phyloP scores from a whole-genome alignment of 768 basidiomycete genomes.

The Lentinula boryana region DNA sequence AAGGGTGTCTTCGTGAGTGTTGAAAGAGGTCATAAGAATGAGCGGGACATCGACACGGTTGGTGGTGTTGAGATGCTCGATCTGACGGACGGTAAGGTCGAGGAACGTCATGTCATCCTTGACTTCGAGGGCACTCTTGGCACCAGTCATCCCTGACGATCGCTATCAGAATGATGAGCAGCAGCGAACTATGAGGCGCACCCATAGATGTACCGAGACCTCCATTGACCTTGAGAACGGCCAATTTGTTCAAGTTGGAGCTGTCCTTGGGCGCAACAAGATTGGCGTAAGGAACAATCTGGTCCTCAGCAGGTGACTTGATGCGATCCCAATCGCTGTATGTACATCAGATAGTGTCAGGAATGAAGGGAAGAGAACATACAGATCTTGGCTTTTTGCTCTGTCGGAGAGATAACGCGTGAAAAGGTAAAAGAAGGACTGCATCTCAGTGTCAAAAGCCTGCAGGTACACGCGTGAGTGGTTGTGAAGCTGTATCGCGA shows the following conservation, averaged over 20 bases:
- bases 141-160: conserved; percentile 70
- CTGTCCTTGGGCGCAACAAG: conserved; percentile 56
- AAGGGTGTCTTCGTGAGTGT: conserved; percentile 94
- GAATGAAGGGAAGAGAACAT: conserved; percentile 20
- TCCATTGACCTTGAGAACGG: conserved; percentile 93
- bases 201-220: conserved; percentile 91
- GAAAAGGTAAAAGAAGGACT: conserved; percentile 93
- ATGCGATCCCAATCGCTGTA: conserved; percentile 84
- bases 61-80: conserved; percentile 89
- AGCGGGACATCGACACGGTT: conserved; percentile 88
- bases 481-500: conserved; percentile 14
- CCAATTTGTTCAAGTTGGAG: conserved; percentile 82
- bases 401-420: conserved; percentile 89
- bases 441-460: conserved; percentile 95
- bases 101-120: conserved; percentile 98
- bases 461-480: conserved; percentile 23
- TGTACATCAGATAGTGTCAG: conserved; percentile 4
- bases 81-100: conserved; percentile 89
- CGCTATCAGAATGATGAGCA: conserved; percentile 4
- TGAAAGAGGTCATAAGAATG: conserved; percentile 96
- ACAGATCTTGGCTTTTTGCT: conserved; percentile 86
- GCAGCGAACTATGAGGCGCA: conserved; percentile 21
- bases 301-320: conserved; percentile 79
- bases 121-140: conserved; percentile 93
- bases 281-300: conserved; percentile 77